A percentile compares a stretch with the other conserved stretches of the same genome.
These are phyloP conservation scores for Phanerochaete sordida DNA, from an alignment of 768 basidiomycete genomes.

Conservation along the genomic window DNA sequence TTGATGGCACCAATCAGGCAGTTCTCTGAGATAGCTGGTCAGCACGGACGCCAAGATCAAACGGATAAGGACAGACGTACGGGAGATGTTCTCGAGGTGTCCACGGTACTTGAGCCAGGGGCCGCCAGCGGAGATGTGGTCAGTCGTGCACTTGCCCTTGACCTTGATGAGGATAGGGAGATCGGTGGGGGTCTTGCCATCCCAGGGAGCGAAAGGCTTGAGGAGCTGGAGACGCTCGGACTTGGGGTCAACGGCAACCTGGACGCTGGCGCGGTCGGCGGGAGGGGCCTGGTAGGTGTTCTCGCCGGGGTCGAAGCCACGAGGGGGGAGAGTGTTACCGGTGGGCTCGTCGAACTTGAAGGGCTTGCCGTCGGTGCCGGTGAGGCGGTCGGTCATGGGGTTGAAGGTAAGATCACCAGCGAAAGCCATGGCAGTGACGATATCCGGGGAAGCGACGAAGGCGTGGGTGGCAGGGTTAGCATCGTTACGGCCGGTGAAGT, in stretches of 20 bases:
- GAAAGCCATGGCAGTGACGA: constrained; percentile 97
- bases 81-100: constrained; percentile 97
- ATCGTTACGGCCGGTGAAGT: constrained; percentile 99
- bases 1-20: constrained; percentile 98
- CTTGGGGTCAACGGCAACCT: constrained; percentile 81
- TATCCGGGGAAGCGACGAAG: constrained; percentile 89
- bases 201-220: constrained; percentile 87
- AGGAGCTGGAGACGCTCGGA: constrained; percentile 91
- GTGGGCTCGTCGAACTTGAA: constrained; percentile 96
- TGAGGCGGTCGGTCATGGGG: constrained; percentile 88
- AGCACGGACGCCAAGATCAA: constrained; percentile 8
- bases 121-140: constrained; percentile 96
- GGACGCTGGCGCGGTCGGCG: constrained; percentile 72
- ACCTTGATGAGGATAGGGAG: constrained; percentile 98
- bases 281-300: constrained; percentile 98
- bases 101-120: constrained; percentile 99
- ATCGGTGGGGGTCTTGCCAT: constrained; percentile 86
- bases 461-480: constrained; percentile 99
- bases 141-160: constrained; percentile 98
- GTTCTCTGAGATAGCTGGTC: constrained; percentile 57
- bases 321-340: constrained; percentile 91
- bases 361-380: constrained; percentile 86
- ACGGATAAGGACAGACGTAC: constrained; percentile 37
- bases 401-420: constrained; percentile 95
- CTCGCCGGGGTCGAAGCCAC: constrained; percentile 95